These are phyloP conservation scores for Boletales sp. DNA, from an alignment of 768 basidiomycete genomes.

Conservation along the genomic window DNA sequence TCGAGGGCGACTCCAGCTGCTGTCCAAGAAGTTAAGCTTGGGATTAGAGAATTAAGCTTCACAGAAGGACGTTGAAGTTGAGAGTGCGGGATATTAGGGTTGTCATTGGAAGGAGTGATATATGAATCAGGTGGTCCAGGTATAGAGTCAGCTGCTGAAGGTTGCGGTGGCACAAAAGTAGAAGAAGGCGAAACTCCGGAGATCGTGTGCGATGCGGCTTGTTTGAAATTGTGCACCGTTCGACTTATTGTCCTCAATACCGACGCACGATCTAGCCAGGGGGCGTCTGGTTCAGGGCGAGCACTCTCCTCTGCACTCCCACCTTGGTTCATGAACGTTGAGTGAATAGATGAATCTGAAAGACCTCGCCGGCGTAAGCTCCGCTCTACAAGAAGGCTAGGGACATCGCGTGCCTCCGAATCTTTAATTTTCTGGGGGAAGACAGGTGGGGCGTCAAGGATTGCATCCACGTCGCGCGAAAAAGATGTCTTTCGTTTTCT, in stretches of 20 bases:
- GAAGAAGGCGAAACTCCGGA: conserved; percentile 17
- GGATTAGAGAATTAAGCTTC: conserved; percentile 27
- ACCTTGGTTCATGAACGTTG: conserved; percentile 66
- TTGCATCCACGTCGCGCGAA: conserved; percentile 73
- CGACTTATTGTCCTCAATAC: conserved; percentile 53
- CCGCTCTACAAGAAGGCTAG: conserved; percentile 59
- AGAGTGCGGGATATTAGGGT: conserved; percentile 9
- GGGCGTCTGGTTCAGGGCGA: conserved; percentile 9
- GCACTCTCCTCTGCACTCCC: conserved; percentile 24
- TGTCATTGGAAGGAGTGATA: conserved; percentile 1
- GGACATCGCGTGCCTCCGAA: conserved; percentile 39
- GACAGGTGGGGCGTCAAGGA: conserved; percentile 54
- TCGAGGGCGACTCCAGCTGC: conserved; percentile 23
- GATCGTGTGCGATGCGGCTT: conserved; percentile 29
- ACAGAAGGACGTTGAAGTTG: conserved; percentile 24
- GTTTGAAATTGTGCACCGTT: conserved; percentile 49
- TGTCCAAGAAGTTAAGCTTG: conserved; percentile 35
- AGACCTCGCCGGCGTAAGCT: conserved; percentile 75
- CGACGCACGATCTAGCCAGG: conserved; percentile 41
- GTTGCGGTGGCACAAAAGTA: conserved; percentile 3
- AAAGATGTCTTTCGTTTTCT: conserved; percentile 28
- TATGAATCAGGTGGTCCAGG: conserved; percentile 1
- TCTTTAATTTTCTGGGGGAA: conserved; percentile 24
- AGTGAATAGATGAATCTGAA: conserved; percentile 90
- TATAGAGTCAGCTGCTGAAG: conserved; percentile 9